Conservation (phyloP, 2,329 filamentous ascomycete genomes). For the Alternaria panax region DNA sequence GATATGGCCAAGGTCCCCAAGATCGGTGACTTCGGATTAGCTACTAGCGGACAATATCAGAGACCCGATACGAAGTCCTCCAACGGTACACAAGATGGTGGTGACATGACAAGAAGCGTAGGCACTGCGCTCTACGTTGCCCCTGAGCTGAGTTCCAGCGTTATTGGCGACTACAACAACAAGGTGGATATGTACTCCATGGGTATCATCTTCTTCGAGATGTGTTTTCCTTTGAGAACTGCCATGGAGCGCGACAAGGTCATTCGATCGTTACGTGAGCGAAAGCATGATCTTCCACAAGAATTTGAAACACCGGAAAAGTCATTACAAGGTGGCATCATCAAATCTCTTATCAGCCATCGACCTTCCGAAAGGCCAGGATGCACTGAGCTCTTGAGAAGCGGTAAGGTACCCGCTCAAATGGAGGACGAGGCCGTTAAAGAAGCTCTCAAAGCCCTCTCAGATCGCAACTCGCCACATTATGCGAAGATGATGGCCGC, state of each 20-base stretch:
- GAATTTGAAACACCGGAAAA: slow-evolving; percentile 77
- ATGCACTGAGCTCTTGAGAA: slow-evolving; percentile 81
- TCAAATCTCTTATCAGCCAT: slow-evolving; percentile 80
- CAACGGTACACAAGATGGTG: slow-evolving; percentile 46
- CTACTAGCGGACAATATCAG: slow-evolving; percentile 83
- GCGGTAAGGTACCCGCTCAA: slow-evolving; percentile 85
- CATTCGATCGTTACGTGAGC: slow-evolving; percentile 72
- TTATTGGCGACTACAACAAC: slow-evolving; percentile 80
- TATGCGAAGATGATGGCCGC: slow-evolving; percentile 89
- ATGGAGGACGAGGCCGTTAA: slow-evolving; percentile 92
- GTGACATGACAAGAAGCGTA: slow-evolving; percentile 73
- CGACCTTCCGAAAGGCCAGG: slow-evolving; percentile 83
- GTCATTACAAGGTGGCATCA: slow-evolving; percentile 74
- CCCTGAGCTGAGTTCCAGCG: slow-evolving; percentile 82
- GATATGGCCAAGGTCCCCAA: slow-evolving; percentile 89
- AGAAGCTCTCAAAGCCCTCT: slow-evolving; percentile 79
- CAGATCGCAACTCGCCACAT: slow-evolving; percentile 83
- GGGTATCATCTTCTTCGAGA: slow-evolving; percentile 98
- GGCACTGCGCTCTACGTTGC: slow-evolving; percentile 91
- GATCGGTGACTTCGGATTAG: slow-evolving; percentile 95
- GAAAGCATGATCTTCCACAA: slow-evolving; percentile 71
- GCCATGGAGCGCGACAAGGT: slow-evolving; percentile 70
- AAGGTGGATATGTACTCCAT: slow-evolving; percentile 99
- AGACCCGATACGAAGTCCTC: slow-evolving; percentile 60
- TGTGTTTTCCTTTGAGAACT: slow-evolving; percentile 74